Conservation (phyloP, 352 stramenopile genomes). For the Sclerospora graminicola region DNA sequence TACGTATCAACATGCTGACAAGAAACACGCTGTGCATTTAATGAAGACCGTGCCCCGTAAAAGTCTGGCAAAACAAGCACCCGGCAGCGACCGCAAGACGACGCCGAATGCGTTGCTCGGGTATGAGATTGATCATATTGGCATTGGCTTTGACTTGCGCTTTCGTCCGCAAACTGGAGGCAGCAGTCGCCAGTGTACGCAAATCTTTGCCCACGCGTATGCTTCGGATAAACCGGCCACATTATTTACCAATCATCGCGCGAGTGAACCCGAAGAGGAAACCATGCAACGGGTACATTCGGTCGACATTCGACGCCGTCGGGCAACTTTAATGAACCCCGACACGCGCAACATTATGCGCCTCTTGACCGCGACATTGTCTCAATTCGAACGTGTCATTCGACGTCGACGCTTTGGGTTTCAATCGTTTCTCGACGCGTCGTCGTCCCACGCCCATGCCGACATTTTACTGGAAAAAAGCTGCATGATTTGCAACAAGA, state of each 20-base stretch:
- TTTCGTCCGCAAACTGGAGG: conserved; percentile 17
- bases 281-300: neutral
- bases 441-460: conserved; percentile 31
- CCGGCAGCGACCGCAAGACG: too few relatives aligned
- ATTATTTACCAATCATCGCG: neutral
- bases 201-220: conserved; percentile 45
- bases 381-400: conserved; percentile 44
- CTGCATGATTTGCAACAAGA: conserved; percentile 41
- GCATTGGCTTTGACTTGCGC: conserved; percentile 42
- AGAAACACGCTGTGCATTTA: conserved; percentile 33
- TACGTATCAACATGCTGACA: conserved; percentile 29
- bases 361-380: conserved; percentile 36
- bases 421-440: conserved; percentile 57
- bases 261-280: neutral
- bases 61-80: too few relatives aligned
- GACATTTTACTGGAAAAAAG: conserved; percentile 16
- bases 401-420: conserved; percentile 54
- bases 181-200: conserved; percentile 32
- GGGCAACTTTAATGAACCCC: conserved; percentile 33
- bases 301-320: conserved; percentile 5
- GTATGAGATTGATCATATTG: conserved; percentile 40
- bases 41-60: conserved; percentile 45
- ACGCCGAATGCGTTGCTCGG: conserved; percentile 27
- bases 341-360: conserved; percentile 35
- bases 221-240: conserved; percentile 13